Evolutionary conservation across 2,329 filamentous ascomycete species (phyloP).

Genomic region (Talaromyces verruculosus): DNA sequence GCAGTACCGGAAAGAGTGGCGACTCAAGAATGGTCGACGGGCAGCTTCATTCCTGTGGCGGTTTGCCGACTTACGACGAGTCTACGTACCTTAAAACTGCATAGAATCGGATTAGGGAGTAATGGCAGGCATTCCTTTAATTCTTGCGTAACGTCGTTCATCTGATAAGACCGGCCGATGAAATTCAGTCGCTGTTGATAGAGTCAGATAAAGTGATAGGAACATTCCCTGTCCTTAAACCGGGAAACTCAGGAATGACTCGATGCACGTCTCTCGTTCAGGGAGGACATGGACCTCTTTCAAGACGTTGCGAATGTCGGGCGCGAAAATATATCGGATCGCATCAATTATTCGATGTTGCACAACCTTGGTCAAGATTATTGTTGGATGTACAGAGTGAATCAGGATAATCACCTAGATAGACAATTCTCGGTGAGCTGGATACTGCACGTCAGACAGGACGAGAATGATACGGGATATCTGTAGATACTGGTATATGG

Average conservation of each 20-base stretch:
- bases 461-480: slow-evolving; percentile 4
- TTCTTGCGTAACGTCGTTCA: not conserved
- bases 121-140: slow-evolving; percentile 7
- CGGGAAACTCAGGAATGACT: slow-evolving; percentile 16
- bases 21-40: not conserved
- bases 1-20: not conserved
- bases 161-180: not conserved
- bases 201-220: not conserved
- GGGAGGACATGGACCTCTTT: not conserved
- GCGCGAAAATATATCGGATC: slow-evolving; percentile 16
- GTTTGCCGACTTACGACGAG: not conserved
- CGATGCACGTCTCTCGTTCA: slow-evolving; percentile 13
- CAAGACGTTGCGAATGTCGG: not conserved
- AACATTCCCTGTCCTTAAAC: slow-evolving; percentile 15
- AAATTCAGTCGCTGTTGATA: not conserved
- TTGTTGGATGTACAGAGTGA: not conserved
- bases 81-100: not conserved
- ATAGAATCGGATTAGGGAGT: not conserved
- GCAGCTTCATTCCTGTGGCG: not conserved
- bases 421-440: not conserved
- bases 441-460: not conserved
- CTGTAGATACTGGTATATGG: not conserved
- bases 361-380: not conserved
- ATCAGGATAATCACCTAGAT: not conserved
- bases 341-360: not conserved